Conservation (phyloP, 2,329 filamentous ascomycete species). For the Fonsecaea nubica region DNA sequence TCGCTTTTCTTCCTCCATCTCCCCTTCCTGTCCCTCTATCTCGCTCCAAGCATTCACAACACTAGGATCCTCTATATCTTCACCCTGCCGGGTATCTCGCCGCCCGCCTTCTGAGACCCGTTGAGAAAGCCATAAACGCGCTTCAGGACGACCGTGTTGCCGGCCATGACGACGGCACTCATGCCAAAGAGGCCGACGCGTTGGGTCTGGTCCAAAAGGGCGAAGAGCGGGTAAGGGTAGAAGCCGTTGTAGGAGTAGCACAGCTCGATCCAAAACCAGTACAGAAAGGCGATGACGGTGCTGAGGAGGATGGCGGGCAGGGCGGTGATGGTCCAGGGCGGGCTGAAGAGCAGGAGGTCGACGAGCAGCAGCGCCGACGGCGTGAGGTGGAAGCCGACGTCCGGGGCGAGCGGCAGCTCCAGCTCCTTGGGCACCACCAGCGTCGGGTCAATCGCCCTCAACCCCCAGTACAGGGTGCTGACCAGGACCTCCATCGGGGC, state of each 20-base stretch:
- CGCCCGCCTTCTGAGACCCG: slow-evolving; percentile 42
- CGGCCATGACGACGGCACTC: slow-evolving; percentile 74
- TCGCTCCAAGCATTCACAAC: not conserved
- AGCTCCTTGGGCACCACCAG: slow-evolving; percentile 38
- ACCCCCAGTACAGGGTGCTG: slow-evolving; percentile 65
- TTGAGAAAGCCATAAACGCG: slow-evolving; percentile 67
- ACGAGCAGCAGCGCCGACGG: slow-evolving; percentile 61
- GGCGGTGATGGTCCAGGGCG: slow-evolving; percentile 65
- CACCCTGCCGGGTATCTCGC: slow-evolving; percentile 29
- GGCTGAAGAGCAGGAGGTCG: slow-evolving; percentile 64
- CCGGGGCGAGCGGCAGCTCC: slow-evolving; percentile 41
- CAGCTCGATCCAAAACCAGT: slow-evolving; percentile 70
- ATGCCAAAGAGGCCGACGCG: slow-evolving; percentile 71
- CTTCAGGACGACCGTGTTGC: slow-evolving; percentile 71
- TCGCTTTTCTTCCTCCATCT: no score
- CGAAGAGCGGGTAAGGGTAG: slow-evolving; percentile 84
- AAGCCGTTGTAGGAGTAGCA: slow-evolving; percentile 66
- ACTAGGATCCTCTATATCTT: not conserved
- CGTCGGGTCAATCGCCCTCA: slow-evolving; percentile 54
- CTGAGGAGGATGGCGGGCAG: slow-evolving; percentile 59
- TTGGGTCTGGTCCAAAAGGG: slow-evolving; percentile 68
- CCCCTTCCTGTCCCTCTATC: no score
- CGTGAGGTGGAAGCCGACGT: slow-evolving; percentile 58
- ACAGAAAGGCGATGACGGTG: slow-evolving; percentile 60
- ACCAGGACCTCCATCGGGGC: slow-evolving; percentile 68